Conservation (phyloP, 2,329 filamentous ascomycete genomes). For the Penicillium sp. region DNA sequence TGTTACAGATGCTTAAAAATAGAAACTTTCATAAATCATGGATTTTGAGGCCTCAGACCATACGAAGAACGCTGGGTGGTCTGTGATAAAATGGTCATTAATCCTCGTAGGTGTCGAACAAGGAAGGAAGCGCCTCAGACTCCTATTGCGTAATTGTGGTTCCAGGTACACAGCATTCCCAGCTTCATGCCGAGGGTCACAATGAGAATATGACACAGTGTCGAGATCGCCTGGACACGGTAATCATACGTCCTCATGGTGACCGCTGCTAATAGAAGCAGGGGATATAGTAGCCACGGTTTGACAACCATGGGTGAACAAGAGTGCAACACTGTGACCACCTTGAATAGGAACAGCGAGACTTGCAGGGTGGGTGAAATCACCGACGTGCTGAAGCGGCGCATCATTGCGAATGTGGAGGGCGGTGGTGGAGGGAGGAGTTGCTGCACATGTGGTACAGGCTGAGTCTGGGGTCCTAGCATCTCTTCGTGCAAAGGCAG, state of each 20-base stretch:
- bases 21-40: background rate
- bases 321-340: slow-evolving; percentile 57
- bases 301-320: slow-evolving; percentile 69
- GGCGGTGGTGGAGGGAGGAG: slow-evolving; percentile 42
- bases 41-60: background rate
- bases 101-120: background rate
- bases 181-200: slow-evolving; percentile 38
- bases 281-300: slow-evolving; percentile 57
- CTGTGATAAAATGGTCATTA: background rate
- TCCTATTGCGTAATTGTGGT: slow-evolving; percentile 1
- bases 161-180: slow-evolving; percentile 30
- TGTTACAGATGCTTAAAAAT: no score
- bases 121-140: background rate
- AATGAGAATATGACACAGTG: slow-evolving; percentile 44
- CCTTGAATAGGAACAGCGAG: slow-evolving; percentile 61
- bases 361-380: slow-evolving; percentile 47
- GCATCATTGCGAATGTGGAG: slow-evolving; percentile 22
- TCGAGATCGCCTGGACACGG: slow-evolving; percentile 36
- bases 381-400: slow-evolving; percentile 19
- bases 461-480: background rate
- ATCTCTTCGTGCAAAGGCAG: background rate
- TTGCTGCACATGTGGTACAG: slow-evolving; percentile 11
- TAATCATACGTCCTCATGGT: slow-evolving; percentile 46
- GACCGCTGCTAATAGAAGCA: slow-evolving; percentile 62
- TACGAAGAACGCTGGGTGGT: background rate